Evolutionary conservation across 441 rosid genomes (phyloP).

Genomic region (Populus hybrid): DNA sequence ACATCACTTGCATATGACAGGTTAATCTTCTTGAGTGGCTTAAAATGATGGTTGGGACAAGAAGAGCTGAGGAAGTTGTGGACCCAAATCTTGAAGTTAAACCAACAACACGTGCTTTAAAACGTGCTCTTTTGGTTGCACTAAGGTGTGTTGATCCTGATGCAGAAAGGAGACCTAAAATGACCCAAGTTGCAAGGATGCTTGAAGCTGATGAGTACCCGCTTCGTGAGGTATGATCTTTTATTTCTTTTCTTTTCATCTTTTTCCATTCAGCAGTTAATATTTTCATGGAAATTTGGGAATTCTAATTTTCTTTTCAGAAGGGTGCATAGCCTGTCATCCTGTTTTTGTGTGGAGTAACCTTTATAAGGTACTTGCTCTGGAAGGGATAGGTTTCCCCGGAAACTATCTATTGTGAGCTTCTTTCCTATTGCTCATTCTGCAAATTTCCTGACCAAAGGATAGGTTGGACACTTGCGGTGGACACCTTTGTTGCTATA

Average conservation of each 20-base stretch:
- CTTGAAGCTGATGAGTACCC: constrained; percentile 90
- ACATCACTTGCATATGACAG: constrained; percentile 30
- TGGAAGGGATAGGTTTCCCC: neutral
- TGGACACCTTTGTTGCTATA: neutral
- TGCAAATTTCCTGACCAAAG: neutral
- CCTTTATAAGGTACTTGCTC: neutral
- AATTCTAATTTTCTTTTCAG: neutral
- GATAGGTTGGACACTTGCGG: neutral
- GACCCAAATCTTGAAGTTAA: constrained; percentile 69
- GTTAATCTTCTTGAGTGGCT: constrained; percentile 96
- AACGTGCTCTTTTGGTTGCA: too few relatives aligned
- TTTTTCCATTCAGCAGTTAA: neutral
- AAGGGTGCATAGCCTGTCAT: neutral
- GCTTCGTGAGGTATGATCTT: constrained; percentile 53
- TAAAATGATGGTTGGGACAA: constrained; percentile 92
- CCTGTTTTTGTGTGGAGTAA: neutral
- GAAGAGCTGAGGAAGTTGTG: constrained; percentile 86
- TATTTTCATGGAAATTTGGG: neutral
- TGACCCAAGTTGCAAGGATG: constrained; percentile 88
- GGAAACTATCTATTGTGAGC: neutral
- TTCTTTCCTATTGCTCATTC: neutral
- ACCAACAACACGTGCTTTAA: constrained; percentile 67
- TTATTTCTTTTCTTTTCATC: neutral
- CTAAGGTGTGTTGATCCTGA: constrained; percentile 83
- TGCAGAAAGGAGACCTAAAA: constrained; percentile 77